Conservation (phyloP, 768 basidiomycete genomes). For the Pleurotus tuber-regium region DNA sequence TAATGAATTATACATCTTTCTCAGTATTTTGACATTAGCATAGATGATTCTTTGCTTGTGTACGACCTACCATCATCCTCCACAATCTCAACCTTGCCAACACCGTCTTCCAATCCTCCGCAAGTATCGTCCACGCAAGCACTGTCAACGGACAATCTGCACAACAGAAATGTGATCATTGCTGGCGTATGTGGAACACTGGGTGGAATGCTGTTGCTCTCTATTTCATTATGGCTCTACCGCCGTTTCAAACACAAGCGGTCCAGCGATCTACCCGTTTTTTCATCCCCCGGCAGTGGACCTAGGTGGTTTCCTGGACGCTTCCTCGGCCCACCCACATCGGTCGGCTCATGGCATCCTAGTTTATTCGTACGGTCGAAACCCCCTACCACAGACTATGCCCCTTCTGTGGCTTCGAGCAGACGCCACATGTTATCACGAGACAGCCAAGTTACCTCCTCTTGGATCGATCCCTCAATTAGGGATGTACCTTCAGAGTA, state of each 20-base stretch:
- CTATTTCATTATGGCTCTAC: background rate
- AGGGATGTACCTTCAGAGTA: background rate
- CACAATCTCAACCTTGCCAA: too few relatives aligned
- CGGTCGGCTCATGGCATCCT: background rate
- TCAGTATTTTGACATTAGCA: background rate
- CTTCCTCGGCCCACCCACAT: background rate
- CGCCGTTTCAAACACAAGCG: background rate
- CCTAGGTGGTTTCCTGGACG: background rate
- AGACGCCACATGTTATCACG: background rate
- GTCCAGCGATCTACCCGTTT: background rate
- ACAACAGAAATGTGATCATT: background rate
- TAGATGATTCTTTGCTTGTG: background rate
- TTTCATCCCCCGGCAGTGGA: background rate
- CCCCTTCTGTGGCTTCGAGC: conserved; percentile 1
- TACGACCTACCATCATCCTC: too few relatives aligned
- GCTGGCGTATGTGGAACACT: background rate
- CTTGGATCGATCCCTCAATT: conserved; percentile 1
- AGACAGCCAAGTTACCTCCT: background rate
- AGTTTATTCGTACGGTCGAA: background rate
- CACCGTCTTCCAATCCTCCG: too few relatives aligned
- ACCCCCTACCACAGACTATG: background rate
- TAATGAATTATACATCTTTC: background rate
- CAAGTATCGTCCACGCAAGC: too few relatives aligned
- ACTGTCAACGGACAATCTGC: too few relatives aligned
- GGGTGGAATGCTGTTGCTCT: background rate